Base-by-base conservation (phyloP, 768 basidiomycete genomes). In the Pulveroboletus sp. region DNA sequence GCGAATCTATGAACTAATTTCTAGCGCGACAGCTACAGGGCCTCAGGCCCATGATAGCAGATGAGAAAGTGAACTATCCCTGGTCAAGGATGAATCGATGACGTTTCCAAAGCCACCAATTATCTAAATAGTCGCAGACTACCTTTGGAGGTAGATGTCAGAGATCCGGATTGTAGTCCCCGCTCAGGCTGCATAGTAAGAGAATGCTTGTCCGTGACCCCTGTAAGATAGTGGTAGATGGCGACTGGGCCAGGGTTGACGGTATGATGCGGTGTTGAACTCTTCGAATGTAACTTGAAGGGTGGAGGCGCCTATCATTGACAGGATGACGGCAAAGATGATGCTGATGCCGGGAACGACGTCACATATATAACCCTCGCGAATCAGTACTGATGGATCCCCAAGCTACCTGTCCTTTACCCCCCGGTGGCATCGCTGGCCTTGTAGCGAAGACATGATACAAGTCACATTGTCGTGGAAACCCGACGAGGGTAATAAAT, bases 41-140 rank as follows among this genome's bases (percentile, higher is more conserved):
- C 72, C 70, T 50, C n/a, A n/a, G n/a, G n/a, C n/a, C n/a, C n/a
- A n/a, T n/a, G n/a, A 72, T 64, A 19, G 59, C 62, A 0, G 72
- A 71, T 10, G 67, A 72, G 40, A 68, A 69, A 2, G 66, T 58
- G 35, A 71, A 71, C 12, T 72, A 71, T 29, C 61, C 67, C 59
- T 56, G 55, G 9, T 56, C 55, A 21, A 56, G 55, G 40, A 56
- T 56, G 27, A 56, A 21, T 54, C 52, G 40, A 56, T 56, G 27
- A 56, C 55, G 9, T 52, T 56, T 16, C 55, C 55, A 19, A 56
- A 54, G n/a, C 55, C 55, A 29, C 52, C 55, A 41, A 49, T 56
- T 23, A 56, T 54, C 12, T 56, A 52, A 24, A 56, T 54, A 19
- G 55, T 50, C 55, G 55, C 24, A 56, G 47, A 10, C 52, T 48